Evolutionary conservation across 306 rosid genomes (phyloP), one percentile per base, ranked within the genome.

Genomic region (cucumber (Cucumis sativus)): DNA sequence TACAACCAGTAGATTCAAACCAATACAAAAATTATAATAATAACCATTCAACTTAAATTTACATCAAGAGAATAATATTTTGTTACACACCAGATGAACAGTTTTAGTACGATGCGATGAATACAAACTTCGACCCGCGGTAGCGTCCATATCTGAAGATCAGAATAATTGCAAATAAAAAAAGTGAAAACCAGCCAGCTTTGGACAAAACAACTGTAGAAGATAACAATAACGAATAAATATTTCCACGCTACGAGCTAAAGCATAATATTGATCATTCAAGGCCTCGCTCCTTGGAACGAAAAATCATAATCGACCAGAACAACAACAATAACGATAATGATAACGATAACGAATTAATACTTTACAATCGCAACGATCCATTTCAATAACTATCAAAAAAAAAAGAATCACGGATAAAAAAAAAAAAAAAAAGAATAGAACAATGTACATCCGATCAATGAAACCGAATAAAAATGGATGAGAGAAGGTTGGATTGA

Each of bases 31-130:
- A 21, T 43, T 28, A 55, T 41, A 55, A 55, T n/a, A 55, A 55
- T 55, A 55, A 7, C 59, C 60, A 55, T 41, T n/a, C 75, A 74
- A 37, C 64, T 49, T 16, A 7, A 14, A 51, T 72, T 11, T n/a
- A 17, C 8, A 51, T 30, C 6, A 2, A 70, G 79, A 57, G 66
- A 66, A 73, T 8, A 16, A 74, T 49, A 47, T 35, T 52, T 35
- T 11, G 23, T 45, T 15, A 60, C 70, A 60, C 6, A 76, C 79
- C 94, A 91, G 87, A 79, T 91, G 94, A 78, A 91, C 58, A 79
- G 89, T 91, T 89, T 91, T 89, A 77, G 83, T 64, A 60, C 91
- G 97, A 75, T 89, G 89, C 86, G 80, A 78, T 0, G 96, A 92
- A 59, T 87, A 89, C 58, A 89, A 81, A 81, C 68, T 79, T 85